Base-by-base conservation (phyloP, 176 grass and related monocot species). In the Secale cereale region DNA sequence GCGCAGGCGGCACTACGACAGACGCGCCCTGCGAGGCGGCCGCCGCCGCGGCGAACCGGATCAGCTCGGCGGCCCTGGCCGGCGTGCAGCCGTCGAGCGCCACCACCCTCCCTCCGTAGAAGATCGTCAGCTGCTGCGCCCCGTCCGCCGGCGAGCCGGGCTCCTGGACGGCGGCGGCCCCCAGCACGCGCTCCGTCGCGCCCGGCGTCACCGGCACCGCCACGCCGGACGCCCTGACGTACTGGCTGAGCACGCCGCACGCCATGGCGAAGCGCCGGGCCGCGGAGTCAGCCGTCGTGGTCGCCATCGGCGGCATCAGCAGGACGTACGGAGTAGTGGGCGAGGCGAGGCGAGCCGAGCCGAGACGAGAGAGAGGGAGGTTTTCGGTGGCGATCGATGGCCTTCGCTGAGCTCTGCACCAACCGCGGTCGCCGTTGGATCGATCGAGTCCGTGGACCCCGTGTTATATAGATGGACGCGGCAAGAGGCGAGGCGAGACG, bases 101-200 rank as follows among this genome's bases (percentile, higher is more conserved):
- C 78, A 97, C 65, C 52, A 94, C 88, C 83, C 69, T 93, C 17
- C 95, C 87, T 4, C 78, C 84, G 66, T 97, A 94, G 83, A 97
- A 91, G 82, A 97, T 97, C 22, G 92, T 94, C 62, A 97, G 83
- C 82, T 85, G 80, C 59, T 70, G 65, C 82, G 62, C 26, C 63
- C 28, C 60, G 39, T 28, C 52, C 31, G 12, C 64, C 65, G 20
- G 19, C 33, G 1, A 22, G 27, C 37, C 32, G 71, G 74, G 81
- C 4, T 59, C 75, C 13, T 86, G 32, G 4, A 68, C 28, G 0
- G 33, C 28, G 0, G 33, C 39, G 1, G 52, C 75, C 66, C 74
- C 36, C 27, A 85, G n/a, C 63, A 37, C 37, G 37, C 37, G 37
- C 37, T 40, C 75, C 29, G 12, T 25, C 10, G 12, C 59, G 8